phyloP scores from a whole-genome alignment of 2,329 filamentous ascomycete genomes.

The Alternaria sp. region DNA sequence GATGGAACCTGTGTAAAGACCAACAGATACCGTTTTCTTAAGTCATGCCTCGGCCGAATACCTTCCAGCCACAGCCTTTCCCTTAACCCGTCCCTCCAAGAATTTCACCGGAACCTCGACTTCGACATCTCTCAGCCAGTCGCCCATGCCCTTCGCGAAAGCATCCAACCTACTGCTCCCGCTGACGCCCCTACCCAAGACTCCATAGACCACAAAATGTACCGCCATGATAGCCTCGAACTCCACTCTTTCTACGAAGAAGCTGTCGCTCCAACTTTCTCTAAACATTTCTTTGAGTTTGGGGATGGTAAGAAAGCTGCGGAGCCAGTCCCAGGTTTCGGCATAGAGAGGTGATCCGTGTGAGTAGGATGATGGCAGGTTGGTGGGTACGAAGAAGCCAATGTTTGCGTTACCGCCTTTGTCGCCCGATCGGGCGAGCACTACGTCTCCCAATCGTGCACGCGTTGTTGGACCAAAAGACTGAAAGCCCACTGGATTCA shows the following conservation, averaged over 20 bases:
- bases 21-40: background rate
- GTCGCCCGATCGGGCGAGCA: constrained; percentile 54
- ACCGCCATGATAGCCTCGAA: constrained; percentile 42
- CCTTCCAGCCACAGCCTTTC: constrained; percentile 5
- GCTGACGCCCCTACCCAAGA: constrained; percentile 54
- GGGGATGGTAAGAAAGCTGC: constrained; percentile 34
- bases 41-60: constrained; percentile 8
- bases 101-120: constrained; percentile 52
- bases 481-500: constrained; percentile 43
- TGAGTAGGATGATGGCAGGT: constrained; percentile 36
- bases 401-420: constrained; percentile 49
- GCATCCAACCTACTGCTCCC: constrained; percentile 58
- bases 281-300: constrained; percentile 40
- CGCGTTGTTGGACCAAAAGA: constrained; percentile 33
- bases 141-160: constrained; percentile 63
- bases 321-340: constrained; percentile 45
- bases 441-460: constrained; percentile 52
- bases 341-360: constrained; percentile 32
- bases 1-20: too few relatives aligned
- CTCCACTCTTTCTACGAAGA: constrained; percentile 42
- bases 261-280: constrained; percentile 35
- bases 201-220: constrained; percentile 51
- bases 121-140: constrained; percentile 58
- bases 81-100: constrained; percentile 29
- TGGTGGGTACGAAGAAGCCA: constrained; percentile 48